Base-by-base conservation (phyloP, 1,284 basidiomycete genomes). In the Moesziomyces sp. region DNA sequence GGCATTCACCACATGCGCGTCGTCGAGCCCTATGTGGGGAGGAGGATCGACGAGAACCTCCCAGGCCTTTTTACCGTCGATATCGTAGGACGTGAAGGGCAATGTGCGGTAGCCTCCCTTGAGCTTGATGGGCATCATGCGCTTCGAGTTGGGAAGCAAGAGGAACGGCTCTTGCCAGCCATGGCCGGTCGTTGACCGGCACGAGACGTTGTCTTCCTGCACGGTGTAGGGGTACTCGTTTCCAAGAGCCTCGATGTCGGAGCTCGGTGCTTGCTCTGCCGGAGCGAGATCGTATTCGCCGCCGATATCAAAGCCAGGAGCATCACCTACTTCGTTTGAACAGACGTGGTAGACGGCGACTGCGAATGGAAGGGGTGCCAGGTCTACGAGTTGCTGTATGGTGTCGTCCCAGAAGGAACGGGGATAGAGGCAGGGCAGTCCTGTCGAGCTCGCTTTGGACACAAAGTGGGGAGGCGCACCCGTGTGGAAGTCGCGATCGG, bases 161-260 rank as follows among this genome's bases (percentile, higher is more conserved):
- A 71, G 16, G 35, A 71, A 58, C 1, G 68, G 68, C 44, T 71
- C 52, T 26, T 65, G 68, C 68, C 68, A 71, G n/a, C 68, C 68
- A n/a, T 64, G 54, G 28, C 68, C 68, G 9, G 68, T 65, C 26
- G 58, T 61, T 35, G 38, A 55, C 33, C 68, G 62, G 18, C 68
- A 43, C 18, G 45, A 35, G 11, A 71, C 19, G 11, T 58, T 47
- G 14, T 71, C 68, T 23, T 71, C 68, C 30, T 71, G 54, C 23
- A 3, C 23, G 13, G 61, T 58, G n/a, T 62, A 71, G 0, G 62
- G 55, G 24, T 64, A 71, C 8, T 71, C 68, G 1, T 46, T 38
- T 51, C 66, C 54, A 3, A 52, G 43, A 26, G 58, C 46, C 21
- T 23, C 46, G 3, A 33, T 14, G 1, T 59, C 50, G 26, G 40